Evolutionary conservation across 169 alveolate species (phyloP), one percentile per base, ranked within the genome.

Genomic region (Blepharisma undulans): DNA sequence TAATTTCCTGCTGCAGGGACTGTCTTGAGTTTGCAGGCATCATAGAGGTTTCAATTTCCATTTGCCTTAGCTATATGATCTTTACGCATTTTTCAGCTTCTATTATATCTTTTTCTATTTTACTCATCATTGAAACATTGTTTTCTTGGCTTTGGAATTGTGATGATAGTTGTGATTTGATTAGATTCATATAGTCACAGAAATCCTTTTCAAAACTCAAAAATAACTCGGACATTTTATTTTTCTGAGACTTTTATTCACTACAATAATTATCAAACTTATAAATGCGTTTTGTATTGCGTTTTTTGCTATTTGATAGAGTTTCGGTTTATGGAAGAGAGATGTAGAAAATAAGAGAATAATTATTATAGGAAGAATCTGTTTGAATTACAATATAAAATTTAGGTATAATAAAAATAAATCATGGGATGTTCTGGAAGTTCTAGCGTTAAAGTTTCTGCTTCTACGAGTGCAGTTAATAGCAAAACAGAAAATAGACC

Each of bases 41-140:
- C 59, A 72, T 30, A 22, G 91, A 86, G 22, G 72, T n/a, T 72
- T 86, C 91, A 5, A 86, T 86, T 86, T 86, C 91, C 91, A 86
- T 86, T 72, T 86, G 84, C 25, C 84, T 29, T 59, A 79, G 60
- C 87, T 79, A 32, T n/a, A 30, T 79, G 34, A n/a, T 25, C 10
- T 4, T 29, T 84, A 86, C 48, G 91, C 84, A 71, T 86, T 86
- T 86, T 66, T 86, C 91, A 10, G 91, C 89, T 82, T 82, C 89
- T 82, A 19, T 25, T 18, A 86, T n/a, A 21, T 86, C 84, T 19
- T 30, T 30, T 29, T 19, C 25, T 66, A 32, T 85, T 86, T 86
- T 36, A 5, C 30, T 66, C 6, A 86, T 29, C 5, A 85, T 60
- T 66, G 72, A 60, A 1, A 18, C 80, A 27, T 72, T 66, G 22